phyloP scores from a whole-genome alignment of 2,329 filamentous ascomycete genomes.

The Aspergillus sp. region DNA sequence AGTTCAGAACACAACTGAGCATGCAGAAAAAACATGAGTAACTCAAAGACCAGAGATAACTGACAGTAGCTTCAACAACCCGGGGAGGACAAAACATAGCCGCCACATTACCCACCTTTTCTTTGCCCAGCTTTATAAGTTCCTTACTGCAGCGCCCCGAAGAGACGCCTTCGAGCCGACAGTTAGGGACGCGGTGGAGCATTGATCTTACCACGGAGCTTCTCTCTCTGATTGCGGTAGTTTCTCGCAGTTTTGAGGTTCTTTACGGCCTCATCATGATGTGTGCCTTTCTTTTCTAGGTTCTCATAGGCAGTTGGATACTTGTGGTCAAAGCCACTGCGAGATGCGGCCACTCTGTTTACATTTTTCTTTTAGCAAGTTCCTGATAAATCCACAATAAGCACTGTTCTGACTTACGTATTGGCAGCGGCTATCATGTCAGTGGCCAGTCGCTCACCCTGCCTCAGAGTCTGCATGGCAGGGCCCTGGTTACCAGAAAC shows the following conservation, averaged over 20 bases:
- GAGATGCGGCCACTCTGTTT: not conserved
- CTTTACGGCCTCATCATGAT: not conserved
- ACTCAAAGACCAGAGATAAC: no score
- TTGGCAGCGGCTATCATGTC: not conserved
- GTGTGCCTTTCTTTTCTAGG: not conserved
- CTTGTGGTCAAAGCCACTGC: conserved; percentile 1
- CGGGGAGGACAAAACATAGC: no score
- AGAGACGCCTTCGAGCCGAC: no score
- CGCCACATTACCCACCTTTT: no score
- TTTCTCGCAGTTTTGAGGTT: not conserved
- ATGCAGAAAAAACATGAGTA: no score
- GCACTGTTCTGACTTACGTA: not conserved
- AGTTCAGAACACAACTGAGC: no score
- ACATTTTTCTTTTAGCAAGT: not conserved
- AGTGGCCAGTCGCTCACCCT: not conserved
- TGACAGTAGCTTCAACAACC: no score
- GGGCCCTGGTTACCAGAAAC: not conserved
- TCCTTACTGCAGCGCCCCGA: no score
- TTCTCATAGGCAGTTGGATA: not conserved
- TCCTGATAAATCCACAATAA: not conserved
- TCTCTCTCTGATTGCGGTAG: not conserved
- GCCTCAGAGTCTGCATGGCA: not conserved
- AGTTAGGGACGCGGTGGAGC: no score
- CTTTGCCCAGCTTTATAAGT: no score
- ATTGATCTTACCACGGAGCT: not conserved